These are phyloP conservation scores for Penicillium coprophilum DNA, from an alignment of 495 filamentous ascomycete genomes.

Conservation along the genomic window DNA sequence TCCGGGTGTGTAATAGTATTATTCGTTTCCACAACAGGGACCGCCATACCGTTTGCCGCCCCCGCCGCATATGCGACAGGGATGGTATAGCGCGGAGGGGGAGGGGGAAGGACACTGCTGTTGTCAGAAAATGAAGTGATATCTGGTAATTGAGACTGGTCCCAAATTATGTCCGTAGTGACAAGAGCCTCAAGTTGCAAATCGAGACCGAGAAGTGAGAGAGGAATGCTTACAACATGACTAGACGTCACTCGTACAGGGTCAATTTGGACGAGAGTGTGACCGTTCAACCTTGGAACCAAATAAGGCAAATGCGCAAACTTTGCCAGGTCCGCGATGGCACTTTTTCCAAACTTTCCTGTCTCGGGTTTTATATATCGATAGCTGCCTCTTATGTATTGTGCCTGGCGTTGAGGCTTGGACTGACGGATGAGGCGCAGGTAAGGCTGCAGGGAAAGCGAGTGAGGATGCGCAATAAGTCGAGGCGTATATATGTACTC, in stretches of 20 bases:
- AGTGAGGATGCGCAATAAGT: not conserved
- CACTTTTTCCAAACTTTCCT: not conserved
- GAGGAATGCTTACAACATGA: conserved; percentile 40
- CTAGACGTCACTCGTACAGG: conserved; percentile 16
- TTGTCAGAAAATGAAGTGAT: conserved; percentile 19
- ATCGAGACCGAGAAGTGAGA: not conserved
- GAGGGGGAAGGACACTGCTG: conserved; percentile 74
- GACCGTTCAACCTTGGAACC: conserved; percentile 6
- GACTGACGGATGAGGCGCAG: conserved; percentile 5
- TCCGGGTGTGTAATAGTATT: conserved; percentile 79
- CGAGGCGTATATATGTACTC: not conserved
- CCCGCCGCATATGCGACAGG: conserved; percentile 65
- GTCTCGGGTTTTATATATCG: not conserved
- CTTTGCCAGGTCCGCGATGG: not conserved
- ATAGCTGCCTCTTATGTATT: not conserved
- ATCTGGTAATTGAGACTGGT: not conserved
- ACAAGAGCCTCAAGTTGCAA: not conserved
- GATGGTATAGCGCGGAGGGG: conserved; percentile 78
- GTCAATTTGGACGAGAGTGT: conserved; percentile 16
- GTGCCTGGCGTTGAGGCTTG: too few relatives aligned
- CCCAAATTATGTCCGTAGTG: not conserved
- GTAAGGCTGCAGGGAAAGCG: conserved; percentile 1
- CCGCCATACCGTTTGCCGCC: conserved; percentile 59
- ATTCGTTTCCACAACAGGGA: conserved; percentile 84
- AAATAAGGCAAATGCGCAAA: not conserved